Conservation (phyloP, 495 filamentous ascomycete genomes). For the Daldinia caldariorum region DNA sequence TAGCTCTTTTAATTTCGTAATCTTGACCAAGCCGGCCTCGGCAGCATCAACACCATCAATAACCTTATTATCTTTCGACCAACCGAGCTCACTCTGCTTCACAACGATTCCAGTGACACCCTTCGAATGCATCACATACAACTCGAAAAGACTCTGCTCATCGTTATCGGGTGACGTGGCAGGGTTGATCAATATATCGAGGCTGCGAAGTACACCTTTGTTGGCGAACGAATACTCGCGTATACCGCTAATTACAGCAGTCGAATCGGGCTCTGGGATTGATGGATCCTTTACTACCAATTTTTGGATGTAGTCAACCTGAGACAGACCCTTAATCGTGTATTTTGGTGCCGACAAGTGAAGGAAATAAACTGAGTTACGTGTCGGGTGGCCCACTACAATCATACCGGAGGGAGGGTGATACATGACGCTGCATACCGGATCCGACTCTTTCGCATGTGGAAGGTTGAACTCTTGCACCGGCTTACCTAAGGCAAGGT, state of each 20-base stretch:
- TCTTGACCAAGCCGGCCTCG: slow-evolving; percentile 67
- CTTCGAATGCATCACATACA: slow-evolving; percentile 97
- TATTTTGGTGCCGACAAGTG: slow-evolving; percentile 94
- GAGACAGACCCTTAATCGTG: slow-evolving; percentile 78
- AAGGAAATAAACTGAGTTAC: slow-evolving; percentile 97
- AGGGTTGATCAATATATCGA: slow-evolving; percentile 80
- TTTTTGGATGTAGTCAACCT: slow-evolving; percentile 84
- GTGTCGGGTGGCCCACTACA: slow-evolving; percentile 92
- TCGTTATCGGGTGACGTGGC: slow-evolving; percentile 63
- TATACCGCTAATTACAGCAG: slow-evolving; percentile 94
- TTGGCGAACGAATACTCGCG: slow-evolving; percentile 91
- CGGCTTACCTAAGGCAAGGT: slow-evolving; percentile 91
- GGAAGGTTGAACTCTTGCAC: slow-evolving; percentile 97
- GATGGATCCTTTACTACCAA: slow-evolving; percentile 75
- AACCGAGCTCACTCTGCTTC: slow-evolving; percentile 88
- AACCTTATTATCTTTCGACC: slow-evolving; percentile 86
- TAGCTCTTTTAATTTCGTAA: slow-evolving; percentile 55
- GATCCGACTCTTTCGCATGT: slow-evolving; percentile 95
- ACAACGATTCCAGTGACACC: slow-evolving; percentile 88
- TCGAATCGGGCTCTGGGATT: slow-evolving; percentile 86
- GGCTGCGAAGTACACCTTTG: slow-evolving; percentile 86
- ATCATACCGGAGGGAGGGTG: slow-evolving; percentile 90
- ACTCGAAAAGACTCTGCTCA: slow-evolving; percentile 78
- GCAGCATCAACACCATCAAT: slow-evolving; percentile 78
- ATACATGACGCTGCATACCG: slow-evolving; percentile 94